phyloP scores from a whole-genome alignment of 306 rosid genomes.

The Trifolium pratense region DNA sequence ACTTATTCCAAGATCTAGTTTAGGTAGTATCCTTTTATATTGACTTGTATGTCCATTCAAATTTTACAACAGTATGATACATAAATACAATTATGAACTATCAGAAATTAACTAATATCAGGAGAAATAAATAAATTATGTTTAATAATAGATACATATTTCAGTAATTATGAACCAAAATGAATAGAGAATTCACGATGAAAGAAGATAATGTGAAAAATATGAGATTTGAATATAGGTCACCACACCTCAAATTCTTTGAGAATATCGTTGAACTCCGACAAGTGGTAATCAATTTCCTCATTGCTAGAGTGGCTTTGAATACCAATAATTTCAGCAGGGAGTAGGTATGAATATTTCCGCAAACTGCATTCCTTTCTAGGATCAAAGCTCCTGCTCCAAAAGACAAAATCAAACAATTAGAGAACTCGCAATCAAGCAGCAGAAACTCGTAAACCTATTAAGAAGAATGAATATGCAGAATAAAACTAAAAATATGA shows the following conservation, averaged over 20 bases:
- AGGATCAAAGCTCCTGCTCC: constrained; percentile 82
- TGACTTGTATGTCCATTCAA: constrained; percentile 9
- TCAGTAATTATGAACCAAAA: constrained; percentile 13
- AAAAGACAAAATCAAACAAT: constrained; percentile 31
- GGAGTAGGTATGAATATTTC: constrained; percentile 81
- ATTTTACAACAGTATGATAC: constrained; percentile 13
- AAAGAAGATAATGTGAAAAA: constrained; percentile 7
- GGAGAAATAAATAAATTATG: neutral
- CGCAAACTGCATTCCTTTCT: constrained; percentile 82
- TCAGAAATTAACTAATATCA: constrained; percentile 28
- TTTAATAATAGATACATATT: constrained; percentile 14
- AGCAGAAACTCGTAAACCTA: constrained; percentile 17
- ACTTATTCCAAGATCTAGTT: neutral
- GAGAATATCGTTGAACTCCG: constrained; percentile 76
- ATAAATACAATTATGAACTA: constrained; percentile 16
- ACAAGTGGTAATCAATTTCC: constrained; percentile 71
- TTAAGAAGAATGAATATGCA: constrained; percentile 26
- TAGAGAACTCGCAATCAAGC: constrained; percentile 19
- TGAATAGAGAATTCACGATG: constrained; percentile 25
- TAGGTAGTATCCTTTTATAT: constrained; percentile 22
- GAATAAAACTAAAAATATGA: constrained; percentile 9
- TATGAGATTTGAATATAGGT: constrained; percentile 1
- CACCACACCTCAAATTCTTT: constrained; percentile 70
- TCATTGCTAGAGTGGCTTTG: constrained; percentile 52
- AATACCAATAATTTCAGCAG: constrained; percentile 84